These are phyloP conservation scores for Ambrosiella xylebori DNA, from an alignment of 2,329 filamentous ascomycete genomes.

Conservation along the genomic window DNA sequence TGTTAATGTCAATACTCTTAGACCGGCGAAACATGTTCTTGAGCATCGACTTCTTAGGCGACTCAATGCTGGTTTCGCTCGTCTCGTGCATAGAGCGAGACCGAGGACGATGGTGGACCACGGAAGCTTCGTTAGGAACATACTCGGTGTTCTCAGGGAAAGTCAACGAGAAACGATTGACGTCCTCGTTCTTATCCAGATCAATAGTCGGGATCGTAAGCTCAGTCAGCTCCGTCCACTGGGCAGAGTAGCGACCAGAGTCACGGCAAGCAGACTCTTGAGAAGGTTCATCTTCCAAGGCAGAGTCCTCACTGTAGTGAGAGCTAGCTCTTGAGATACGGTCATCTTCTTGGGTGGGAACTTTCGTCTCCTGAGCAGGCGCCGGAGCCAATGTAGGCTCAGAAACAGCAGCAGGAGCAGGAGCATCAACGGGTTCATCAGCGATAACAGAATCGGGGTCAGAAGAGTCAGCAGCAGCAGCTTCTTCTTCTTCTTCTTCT, in stretches of 20 bases:
- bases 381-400: too few species aligned
- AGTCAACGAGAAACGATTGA: conserved; percentile 7
- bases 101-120: conserved; percentile 1
- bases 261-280: conserved; percentile 6
- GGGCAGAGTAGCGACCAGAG: conserved; percentile 10
- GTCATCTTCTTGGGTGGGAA: conserved; percentile 1
- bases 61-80: neutral
- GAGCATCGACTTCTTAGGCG: conserved; percentile 11
- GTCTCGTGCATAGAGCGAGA: conserved; percentile 3
- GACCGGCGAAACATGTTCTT: conserved; percentile 10
- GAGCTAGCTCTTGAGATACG: conserved; percentile 12
- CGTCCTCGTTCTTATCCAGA: conserved; percentile 10
- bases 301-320: conserved; percentile 8
- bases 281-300: conserved; percentile 4
- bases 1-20: conserved; percentile 5
- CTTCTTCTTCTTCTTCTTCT: neutral
- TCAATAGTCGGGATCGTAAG: conserved; percentile 11
- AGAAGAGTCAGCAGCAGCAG: neutral
- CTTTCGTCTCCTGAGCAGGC: neutral
- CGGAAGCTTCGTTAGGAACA: neutral
- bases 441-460: neutral
- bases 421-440: neutral
- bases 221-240: conserved; percentile 12
- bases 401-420: neutral
- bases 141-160: conserved; percentile 10